Base-by-base conservation (phyloP, 169 alveolate genomes). In the Neospora caninum region DNA sequence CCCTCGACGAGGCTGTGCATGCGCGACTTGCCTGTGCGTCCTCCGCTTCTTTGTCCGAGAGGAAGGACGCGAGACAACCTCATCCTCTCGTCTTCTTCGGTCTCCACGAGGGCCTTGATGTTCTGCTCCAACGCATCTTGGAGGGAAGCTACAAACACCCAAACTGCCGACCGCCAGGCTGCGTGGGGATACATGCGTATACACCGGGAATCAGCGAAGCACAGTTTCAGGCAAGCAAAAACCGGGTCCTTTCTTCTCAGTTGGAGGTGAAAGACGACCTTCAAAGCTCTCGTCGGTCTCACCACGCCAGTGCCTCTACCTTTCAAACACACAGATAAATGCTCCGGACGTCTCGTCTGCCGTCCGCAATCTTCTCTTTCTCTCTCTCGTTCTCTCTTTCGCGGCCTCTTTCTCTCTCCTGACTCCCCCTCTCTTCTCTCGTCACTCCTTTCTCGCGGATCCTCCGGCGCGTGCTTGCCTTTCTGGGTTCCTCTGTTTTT, bases 121-220 rank as follows among this genome's bases (percentile, higher is more conserved):
- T 82, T 16, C 67, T 82, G 34, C 89, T 82, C n/a, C 89, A 42
- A 20, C 83, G 94, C 27, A 10, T 92, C 31, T 80, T 92, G 16
- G 94, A 92, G 78, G 94, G 92, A 7, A 88, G 92, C 29, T 92
- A 92, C 91, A 92, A 92, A 67, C 94, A 92, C 41, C 94, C 94
- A 27, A 88, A 80, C 88, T 92, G 94, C 94, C 80, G 94, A 25
- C 94, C 94, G 43, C 94, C 94, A 10, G 94, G 94, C 42, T 92
- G 94, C 45, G 82, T 88, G 34, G 94, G 94, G 45, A 78, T 92
- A 0, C 88, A 92, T 36, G 92, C 88, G 39, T 88, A 88, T 29
- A 34, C 92, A 20, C 94, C 94, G 25, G 94, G 94, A 6, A 80
- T 92, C 22, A 82, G 88, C 70, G 94, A 92, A 49, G 92, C 58